Evolutionary conservation across 108 stramenopile genomes (phyloP).

Genomic region (Skeletonema potamos): DNA sequence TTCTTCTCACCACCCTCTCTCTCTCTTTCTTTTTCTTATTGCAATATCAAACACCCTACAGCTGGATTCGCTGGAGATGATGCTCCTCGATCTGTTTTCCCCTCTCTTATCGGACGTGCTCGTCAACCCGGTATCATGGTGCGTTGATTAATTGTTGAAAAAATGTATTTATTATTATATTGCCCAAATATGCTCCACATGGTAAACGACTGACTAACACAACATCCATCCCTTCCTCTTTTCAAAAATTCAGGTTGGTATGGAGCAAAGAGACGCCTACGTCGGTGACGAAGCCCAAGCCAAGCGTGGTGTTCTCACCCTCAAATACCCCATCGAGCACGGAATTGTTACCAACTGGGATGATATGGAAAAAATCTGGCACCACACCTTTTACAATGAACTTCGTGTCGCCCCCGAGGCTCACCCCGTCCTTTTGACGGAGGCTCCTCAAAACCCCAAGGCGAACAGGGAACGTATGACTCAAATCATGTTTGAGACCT

Average conservation of each 20-base stretch:
- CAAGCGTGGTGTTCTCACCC: constrained; percentile 97
- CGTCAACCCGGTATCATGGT: constrained; percentile 98
- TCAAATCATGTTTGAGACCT: constrained; percentile 99
- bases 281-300: constrained; percentile 99
- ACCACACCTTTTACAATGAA: constrained; percentile 98
- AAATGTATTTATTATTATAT: neutral
- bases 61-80: constrained; percentile 96
- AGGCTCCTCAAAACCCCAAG: constrained; percentile 99
- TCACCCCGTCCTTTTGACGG: constrained; percentile 98
- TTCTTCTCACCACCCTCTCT: neutral
- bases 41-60: constrained; percentile 32
- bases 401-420: constrained; percentile 95
- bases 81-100: constrained; percentile 96
- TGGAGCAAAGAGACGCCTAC: constrained; percentile 99
- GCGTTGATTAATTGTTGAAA: constrained; percentile 28
- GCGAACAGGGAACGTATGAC: constrained; percentile 99
- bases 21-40: neutral
- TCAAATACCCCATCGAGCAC: constrained; percentile 99
- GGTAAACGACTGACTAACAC: neutral
- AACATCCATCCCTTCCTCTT: neutral
- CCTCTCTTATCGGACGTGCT: constrained; percentile 95
- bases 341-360: constrained; percentile 99
- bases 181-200: neutral
- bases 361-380: constrained; percentile 99
- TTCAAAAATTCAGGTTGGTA: constrained; percentile 72